Evolutionary conservation across 176 grass and related monocot species (phyloP).

Genomic region (Eremochloa ophiuroides): DNA sequence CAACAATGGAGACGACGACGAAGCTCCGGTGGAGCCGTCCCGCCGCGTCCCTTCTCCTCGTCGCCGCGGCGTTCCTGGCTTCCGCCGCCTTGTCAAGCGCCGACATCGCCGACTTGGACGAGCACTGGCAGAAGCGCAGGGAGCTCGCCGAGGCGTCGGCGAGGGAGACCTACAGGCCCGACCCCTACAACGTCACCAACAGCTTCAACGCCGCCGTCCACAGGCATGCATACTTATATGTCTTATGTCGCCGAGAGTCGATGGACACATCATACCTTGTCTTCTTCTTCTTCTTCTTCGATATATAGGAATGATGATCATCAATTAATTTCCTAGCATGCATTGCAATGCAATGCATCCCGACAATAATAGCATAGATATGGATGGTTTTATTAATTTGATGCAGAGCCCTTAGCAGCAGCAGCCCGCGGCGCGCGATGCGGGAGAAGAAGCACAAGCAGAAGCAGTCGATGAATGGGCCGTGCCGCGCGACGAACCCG

Average conservation of each 20-base stretch:
- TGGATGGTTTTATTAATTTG: too few relatives aligned
- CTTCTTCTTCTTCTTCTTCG: too few relatives aligned
- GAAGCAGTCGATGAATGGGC: too few relatives aligned
- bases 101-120: constrained; percentile 33
- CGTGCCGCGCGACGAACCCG: constrained; percentile 68
- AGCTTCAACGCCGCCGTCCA: constrained; percentile 56
- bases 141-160: constrained; percentile 16
- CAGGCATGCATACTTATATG: too few relatives aligned
- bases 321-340: too few relatives aligned
- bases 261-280: too few relatives aligned
- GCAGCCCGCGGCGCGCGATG: constrained; percentile 23
- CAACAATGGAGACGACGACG: not conserved
- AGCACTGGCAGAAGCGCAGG: constrained; percentile 46
- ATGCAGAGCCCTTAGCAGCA: not conserved
- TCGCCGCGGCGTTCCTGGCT: constrained; percentile 37
- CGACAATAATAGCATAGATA: too few relatives aligned
- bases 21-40: constrained; percentile 28
- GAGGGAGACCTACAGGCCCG: constrained; percentile 33
- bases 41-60: constrained; percentile 40
- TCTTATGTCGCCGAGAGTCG: too few relatives aligned
- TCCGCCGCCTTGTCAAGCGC: constrained; percentile 23
- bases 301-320: too few relatives aligned
- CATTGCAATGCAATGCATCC: too few relatives aligned
- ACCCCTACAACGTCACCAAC: constrained; percentile 56
- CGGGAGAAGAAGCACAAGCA: constrained; percentile 2